Evolutionary conservation across 2,329 filamentous ascomycete species (phyloP).

Genomic region (Epichloe gansuensis): DNA sequence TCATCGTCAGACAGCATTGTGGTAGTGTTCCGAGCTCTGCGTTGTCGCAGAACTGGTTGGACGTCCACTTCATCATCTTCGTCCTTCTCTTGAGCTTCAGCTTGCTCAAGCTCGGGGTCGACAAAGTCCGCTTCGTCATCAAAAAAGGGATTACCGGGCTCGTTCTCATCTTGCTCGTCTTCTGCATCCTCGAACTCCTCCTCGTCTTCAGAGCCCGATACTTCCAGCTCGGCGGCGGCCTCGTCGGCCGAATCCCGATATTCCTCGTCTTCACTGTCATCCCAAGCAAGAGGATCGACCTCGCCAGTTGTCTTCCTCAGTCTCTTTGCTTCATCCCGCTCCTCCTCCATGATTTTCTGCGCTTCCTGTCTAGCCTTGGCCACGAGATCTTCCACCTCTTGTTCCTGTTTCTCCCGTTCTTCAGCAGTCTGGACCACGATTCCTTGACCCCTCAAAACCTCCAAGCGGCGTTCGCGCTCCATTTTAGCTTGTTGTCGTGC

Average conservation of each 20-base stretch:
- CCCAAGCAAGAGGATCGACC: constrained; percentile 39
- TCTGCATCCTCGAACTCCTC: constrained; percentile 18
- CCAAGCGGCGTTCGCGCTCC: constrained; percentile 65
- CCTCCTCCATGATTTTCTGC: constrained; percentile 57
- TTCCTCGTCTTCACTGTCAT: constrained; percentile 43
- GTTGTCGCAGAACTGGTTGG: constrained; percentile 28
- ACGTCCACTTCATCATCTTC: constrained; percentile 24
- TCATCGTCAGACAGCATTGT: constrained; percentile 51
- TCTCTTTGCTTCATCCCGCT: constrained; percentile 61
- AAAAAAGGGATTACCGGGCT: constrained; percentile 17
- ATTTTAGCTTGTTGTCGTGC: constrained; percentile 68
- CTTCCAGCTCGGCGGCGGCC: constrained; percentile 25
- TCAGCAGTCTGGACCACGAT: constrained; percentile 73
- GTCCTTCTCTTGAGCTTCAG: constrained; percentile 20
- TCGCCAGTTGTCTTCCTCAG: constrained; percentile 36
- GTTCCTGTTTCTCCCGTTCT: constrained; percentile 70
- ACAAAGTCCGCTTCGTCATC: constrained; percentile 29
- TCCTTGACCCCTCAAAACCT: constrained; percentile 65
- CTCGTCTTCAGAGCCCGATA: constrained; percentile 33
- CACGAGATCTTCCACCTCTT: constrained; percentile 77
- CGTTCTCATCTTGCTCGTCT: constrained; percentile 20
- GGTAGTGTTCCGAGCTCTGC: constrained; percentile 36
- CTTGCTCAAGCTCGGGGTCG: constrained; percentile 12
- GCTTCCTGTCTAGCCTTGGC: constrained; percentile 74
- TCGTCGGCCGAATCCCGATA: constrained; percentile 27